Percentiles rank a stretch among this genome's conserved stretches.
Evolutionary conservation across 2,329 filamentous ascomycete genomes (phyloP).

Genomic region (Ophiocordyceps sinensis): DNA sequence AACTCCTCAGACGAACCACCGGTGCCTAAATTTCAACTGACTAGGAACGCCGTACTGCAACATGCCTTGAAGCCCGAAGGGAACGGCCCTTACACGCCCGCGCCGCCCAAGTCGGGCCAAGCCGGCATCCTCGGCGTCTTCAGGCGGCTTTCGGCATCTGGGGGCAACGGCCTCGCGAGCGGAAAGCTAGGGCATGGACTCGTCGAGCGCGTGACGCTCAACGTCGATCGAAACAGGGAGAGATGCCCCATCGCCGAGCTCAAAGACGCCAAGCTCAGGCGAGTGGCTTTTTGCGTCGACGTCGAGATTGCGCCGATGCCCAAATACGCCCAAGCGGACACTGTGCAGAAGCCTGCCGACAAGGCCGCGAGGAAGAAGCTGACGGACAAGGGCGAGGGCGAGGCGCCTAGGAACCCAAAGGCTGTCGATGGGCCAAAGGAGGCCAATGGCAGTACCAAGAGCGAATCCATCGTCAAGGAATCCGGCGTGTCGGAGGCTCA

Average conservation of each 20-base stretch:
- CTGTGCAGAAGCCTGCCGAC: constrained; percentile 26
- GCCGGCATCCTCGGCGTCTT: constrained; percentile 71
- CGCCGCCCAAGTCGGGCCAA: constrained; percentile 53
- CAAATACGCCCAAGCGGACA: constrained; percentile 52
- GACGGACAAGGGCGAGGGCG: constrained; percentile 58
- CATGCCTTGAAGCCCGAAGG: constrained; percentile 41
- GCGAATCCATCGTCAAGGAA: background rate
- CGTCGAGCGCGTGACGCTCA: constrained; percentile 69
- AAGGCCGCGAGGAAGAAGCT: constrained; percentile 44
- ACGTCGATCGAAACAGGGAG: constrained; percentile 67
- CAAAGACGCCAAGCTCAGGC: constrained; percentile 63
- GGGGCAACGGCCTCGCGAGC: constrained; percentile 17
- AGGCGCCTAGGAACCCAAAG: constrained; percentile 55
- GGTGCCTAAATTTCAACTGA: constrained; percentile 32
- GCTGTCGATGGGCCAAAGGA: constrained; percentile 32
- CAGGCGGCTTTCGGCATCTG: constrained; percentile 63
- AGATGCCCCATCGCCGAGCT: constrained; percentile 69
- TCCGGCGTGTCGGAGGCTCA: constrained; percentile 18
- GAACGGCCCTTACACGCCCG: constrained; percentile 55
- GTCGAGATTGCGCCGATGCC: constrained; percentile 90
- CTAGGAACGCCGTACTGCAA: constrained; percentile 44
- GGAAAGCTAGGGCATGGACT: constrained; percentile 41
- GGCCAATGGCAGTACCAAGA: background rate
- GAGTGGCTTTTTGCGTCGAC: constrained; percentile 92
- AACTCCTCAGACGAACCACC: constrained; percentile 23